phyloP scores from a whole-genome alignment of 306 rosid genomes.

The Prosopis cineraria region DNA sequence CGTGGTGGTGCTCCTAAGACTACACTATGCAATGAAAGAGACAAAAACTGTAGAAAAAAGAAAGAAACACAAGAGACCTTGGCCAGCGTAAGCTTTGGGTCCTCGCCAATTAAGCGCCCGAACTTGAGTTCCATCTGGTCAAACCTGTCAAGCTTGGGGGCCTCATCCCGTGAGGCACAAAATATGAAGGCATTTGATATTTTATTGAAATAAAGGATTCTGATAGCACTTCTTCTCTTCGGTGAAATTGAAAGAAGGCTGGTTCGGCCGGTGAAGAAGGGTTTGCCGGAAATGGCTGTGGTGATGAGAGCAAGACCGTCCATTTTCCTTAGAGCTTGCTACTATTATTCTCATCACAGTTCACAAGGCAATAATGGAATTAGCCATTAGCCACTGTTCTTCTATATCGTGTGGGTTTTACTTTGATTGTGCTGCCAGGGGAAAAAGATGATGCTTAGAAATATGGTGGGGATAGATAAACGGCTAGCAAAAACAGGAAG shows the following conservation, averaged over 20 bases:
- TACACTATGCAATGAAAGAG: too few species aligned
- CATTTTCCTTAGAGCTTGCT: slow-evolving; percentile 41
- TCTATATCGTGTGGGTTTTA: not conserved
- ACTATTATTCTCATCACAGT: slow-evolving; percentile 28
- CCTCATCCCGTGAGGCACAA: slow-evolving; percentile 57
- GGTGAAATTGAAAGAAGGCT: slow-evolving; percentile 44
- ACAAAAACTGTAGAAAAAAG: not conserved
- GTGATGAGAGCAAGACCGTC: slow-evolving; percentile 57
- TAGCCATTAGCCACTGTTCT: not conserved
- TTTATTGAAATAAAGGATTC: slow-evolving; percentile 36
- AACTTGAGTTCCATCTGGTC: slow-evolving; percentile 93
- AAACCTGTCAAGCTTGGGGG: slow-evolving; percentile 54
- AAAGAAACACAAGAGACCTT: slow-evolving; percentile 57
- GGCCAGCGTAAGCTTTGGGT: slow-evolving; percentile 90
- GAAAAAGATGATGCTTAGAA: not conserved
- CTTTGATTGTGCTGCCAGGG: not conserved
- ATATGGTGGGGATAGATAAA: not conserved
- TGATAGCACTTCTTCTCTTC: slow-evolving; percentile 24
- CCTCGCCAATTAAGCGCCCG: slow-evolving; percentile 90
- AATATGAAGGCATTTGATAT: slow-evolving; percentile 44
- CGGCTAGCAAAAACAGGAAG: not conserved
- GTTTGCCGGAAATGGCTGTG: slow-evolving; percentile 14
- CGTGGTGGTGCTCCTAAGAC: not conserved
- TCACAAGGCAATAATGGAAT: not conserved
- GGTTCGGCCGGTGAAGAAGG: slow-evolving; percentile 40